These are phyloP conservation scores for Termitomyces sp. DNA, from an alignment of 1,284 basidiomycete species.

Conservation along the genomic window DNA sequence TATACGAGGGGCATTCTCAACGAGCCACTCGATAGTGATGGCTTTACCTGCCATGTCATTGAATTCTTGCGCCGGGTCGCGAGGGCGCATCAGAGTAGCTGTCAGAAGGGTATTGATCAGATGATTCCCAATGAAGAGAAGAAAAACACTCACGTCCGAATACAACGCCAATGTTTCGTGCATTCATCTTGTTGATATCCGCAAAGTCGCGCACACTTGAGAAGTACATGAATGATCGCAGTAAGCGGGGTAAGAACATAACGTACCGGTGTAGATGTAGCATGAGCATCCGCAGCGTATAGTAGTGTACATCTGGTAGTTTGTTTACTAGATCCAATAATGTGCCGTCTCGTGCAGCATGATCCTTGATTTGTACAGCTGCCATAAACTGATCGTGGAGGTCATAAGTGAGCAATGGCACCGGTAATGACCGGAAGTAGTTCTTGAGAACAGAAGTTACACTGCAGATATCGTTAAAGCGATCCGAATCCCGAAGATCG, in stretches of 20 bases:
- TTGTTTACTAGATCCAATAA: conserved; percentile 70
- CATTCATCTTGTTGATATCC: conserved; percentile 88
- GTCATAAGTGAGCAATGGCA: conserved; percentile 87
- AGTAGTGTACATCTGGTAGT: conserved; percentile 84
- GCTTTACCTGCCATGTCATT: conserved; percentile 97
- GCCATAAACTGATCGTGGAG: conserved; percentile 88
- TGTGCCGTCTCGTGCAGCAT: conserved; percentile 52
- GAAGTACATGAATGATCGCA: conserved; percentile 4
- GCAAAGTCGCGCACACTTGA: conserved; percentile 64
- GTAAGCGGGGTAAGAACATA: neutral
- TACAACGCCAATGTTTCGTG: conserved; percentile 97
- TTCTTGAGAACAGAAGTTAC: conserved; percentile 96
- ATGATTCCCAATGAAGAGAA: neutral
- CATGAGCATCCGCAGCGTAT: conserved; percentile 81
- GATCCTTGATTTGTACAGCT: conserved; percentile 69
- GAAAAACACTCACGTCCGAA: conserved; percentile 82
- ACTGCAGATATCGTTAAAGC: conserved; percentile 96
- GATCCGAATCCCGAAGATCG: conserved; percentile 81
- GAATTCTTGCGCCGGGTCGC: conserved; percentile 85
- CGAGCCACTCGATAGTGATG: conserved; percentile 85
- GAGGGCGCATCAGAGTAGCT: conserved; percentile 93
- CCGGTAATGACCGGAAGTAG: conserved; percentile 90
- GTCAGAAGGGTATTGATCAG: conserved; percentile 15
- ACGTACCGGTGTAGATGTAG: conserved; percentile 80
- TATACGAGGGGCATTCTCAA: conserved; percentile 77